Evolutionary conservation across 176 grass and related monocot genomes (phyloP).

Genomic region (Triticum timopheevii): DNA sequence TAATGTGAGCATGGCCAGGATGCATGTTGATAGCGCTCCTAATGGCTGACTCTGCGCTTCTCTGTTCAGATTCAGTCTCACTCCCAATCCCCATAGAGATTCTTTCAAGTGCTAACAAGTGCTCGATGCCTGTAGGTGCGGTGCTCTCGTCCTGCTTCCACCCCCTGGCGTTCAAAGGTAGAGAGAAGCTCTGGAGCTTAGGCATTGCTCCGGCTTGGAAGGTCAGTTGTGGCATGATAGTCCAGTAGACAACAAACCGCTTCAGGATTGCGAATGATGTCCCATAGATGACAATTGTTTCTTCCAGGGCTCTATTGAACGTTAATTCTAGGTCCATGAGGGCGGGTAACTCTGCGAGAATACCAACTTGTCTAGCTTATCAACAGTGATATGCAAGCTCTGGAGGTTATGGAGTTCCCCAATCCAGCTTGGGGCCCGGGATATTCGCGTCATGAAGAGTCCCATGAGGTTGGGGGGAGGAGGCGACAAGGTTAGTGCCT

Average conservation of each 20-base stretch:
- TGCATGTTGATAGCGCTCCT: neutral
- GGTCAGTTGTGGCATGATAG: neutral
- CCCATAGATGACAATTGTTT: slow-evolving; percentile 2
- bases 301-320: neutral
- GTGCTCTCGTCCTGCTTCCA: neutral
- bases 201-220: neutral
- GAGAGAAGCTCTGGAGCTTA: neutral
- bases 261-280: neutral
- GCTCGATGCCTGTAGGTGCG: slow-evolving; percentile 9
- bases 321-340: neutral
- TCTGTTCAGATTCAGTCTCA: neutral
- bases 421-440: neutral
- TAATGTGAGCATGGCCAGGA: neutral
- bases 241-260: neutral
- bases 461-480: neutral
- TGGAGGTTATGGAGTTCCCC: neutral
- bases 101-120: slow-evolving; percentile 6
- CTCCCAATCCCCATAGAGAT: neutral
- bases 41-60: slow-evolving; percentile 5
- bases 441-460: neutral
- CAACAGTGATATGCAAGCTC: neutral
- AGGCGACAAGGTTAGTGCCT: neutral
- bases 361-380: neutral
- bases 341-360: neutral
- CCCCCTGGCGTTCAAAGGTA: neutral